These are phyloP conservation scores for Heliocybe sulcata DNA, from an alignment of 1,284 basidiomycete species.

Conservation along the genomic window DNA sequence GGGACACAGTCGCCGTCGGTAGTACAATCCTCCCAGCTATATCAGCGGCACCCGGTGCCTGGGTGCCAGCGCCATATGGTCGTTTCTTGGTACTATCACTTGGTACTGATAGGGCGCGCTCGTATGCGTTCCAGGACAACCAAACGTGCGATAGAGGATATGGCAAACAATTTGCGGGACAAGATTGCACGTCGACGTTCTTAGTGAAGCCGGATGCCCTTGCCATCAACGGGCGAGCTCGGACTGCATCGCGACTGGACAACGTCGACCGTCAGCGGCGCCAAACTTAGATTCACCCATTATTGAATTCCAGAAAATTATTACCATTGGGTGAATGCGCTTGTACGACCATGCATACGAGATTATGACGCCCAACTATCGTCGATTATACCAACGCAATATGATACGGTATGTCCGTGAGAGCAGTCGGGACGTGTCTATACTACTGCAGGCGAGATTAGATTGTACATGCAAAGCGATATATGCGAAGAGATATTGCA, in stretches of 20 bases:
- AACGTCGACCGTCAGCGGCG: no score
- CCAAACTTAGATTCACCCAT: no score
- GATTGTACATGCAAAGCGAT: background rate
- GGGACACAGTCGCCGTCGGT: background rate
- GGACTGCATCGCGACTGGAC: no score
- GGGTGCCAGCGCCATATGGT: background rate
- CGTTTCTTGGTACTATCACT: no score
- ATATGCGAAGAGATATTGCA: background rate
- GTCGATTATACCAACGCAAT: background rate
- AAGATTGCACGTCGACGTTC: no score
- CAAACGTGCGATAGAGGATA: background rate
- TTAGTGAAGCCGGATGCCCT: no score
- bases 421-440: background rate
- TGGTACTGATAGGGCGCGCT: background rate
- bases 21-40: no score
- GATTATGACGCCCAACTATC: background rate
- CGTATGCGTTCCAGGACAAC: background rate
- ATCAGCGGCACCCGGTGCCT: background rate
- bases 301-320: background rate
- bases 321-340: background rate
- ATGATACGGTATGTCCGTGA: background rate
- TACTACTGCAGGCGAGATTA: background rate
- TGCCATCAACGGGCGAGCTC: no score
- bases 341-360: background rate
- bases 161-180: no score